These are phyloP conservation scores for Achaetomium macrosporum DNA, from an alignment of 2,329 filamentous ascomycete species.

Conservation along the genomic window DNA sequence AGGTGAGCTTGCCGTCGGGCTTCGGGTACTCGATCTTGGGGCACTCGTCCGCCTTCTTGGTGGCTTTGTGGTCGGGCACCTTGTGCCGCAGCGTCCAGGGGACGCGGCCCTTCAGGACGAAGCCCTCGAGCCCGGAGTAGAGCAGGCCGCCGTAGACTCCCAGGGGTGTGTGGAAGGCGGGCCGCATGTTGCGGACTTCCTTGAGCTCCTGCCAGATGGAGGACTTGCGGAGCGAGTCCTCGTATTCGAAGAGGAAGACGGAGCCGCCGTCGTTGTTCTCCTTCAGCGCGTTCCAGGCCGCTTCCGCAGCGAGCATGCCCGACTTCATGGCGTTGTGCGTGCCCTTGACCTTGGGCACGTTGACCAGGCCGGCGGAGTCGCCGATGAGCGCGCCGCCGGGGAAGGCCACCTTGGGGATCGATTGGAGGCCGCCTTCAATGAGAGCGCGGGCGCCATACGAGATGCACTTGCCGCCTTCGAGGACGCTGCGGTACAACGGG, in stretches of 20 bases:
- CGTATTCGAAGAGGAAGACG: constrained; percentile 91
- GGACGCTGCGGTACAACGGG: constrained; percentile 74
- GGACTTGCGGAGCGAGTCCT: constrained; percentile 78
- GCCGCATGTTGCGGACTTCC: constrained; percentile 95
- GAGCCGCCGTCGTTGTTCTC: constrained; percentile 53
- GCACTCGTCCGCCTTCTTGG: constrained; percentile 71
- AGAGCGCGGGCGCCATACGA: constrained; percentile 90
- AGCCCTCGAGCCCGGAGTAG: constrained; percentile 92
- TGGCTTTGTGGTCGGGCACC: constrained; percentile 68
- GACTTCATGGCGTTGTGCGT: constrained; percentile 98
- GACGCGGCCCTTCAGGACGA: constrained; percentile 72
- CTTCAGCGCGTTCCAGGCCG: constrained; percentile 70
- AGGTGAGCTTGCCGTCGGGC: constrained; percentile 89
- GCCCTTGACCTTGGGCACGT: constrained; percentile 97
- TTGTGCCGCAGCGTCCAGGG: constrained; percentile 94
- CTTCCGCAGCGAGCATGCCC: constrained; percentile 92
- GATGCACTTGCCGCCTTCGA: constrained; percentile 97
- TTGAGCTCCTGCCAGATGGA: constrained; percentile 91
- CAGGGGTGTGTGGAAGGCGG: constrained; percentile 82
- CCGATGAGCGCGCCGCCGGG: constrained; percentile 93
- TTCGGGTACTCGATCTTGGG: constrained; percentile 94
- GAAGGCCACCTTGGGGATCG: constrained; percentile 94
- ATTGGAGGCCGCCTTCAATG: constrained; percentile 94
- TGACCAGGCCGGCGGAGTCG: constrained; percentile 93
- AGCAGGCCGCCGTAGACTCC: constrained; percentile 84